Percentiles rank a stretch among this genome's conserved stretches.
Conservation (phyloP, 148 eudicot genomes). For the Spergularia marina region DNA sequence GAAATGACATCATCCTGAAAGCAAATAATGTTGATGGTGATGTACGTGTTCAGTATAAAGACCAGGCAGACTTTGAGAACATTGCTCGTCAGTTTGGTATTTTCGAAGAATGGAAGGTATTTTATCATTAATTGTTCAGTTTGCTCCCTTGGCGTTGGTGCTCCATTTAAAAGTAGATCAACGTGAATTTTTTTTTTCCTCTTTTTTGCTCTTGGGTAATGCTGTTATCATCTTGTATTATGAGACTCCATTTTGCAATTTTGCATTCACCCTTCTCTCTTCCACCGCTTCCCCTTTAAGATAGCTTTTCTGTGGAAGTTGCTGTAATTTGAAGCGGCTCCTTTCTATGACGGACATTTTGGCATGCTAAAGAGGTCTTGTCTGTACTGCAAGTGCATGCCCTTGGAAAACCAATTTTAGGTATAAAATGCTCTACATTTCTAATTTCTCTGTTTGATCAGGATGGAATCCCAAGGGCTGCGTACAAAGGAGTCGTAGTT, state of each 20-base stretch:
- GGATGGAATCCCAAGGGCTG: constrained; percentile 95
- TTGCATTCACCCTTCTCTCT: too few species aligned
- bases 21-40: constrained; percentile 65
- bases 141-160: not conserved
- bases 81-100: constrained; percentile 88
- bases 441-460: constrained; percentile 28
- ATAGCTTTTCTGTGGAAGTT: not conserved
- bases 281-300: not conserved
- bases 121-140: constrained; percentile 3
- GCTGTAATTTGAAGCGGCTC: constrained; percentile 11
- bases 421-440: not conserved
- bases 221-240: too few species aligned
- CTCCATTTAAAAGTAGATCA: not conserved
- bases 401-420: not conserved
- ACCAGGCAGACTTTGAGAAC: constrained; percentile 65
- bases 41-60: constrained; percentile 66
- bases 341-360: not conserved
- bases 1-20: constrained; percentile 54
- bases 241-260: too few species aligned
- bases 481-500: constrained; percentile 88
- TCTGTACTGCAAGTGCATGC: not conserved
- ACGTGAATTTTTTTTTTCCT: not conserved
- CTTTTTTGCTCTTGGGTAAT: not conserved
- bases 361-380: not conserved
- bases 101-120: constrained; percentile 99